Evolutionary conservation across 2,329 filamentous ascomycete species (phyloP), one percentile per base, ranked within the genome.

Genomic region (Dothistroma septosporum): DNA sequence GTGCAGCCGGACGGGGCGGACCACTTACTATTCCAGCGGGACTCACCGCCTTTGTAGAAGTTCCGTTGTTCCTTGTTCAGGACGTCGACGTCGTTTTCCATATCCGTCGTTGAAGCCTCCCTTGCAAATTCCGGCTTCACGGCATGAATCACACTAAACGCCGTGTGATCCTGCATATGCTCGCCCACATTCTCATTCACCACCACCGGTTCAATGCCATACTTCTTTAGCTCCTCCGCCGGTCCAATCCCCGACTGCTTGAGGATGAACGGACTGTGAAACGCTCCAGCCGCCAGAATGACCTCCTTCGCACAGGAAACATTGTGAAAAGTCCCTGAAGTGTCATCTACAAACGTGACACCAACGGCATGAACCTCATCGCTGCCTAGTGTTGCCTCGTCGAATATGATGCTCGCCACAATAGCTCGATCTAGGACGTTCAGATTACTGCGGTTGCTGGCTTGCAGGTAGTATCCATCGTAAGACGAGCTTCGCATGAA

Each of bases 161-260:
- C 69, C 41, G 66, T 75, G 50, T 86, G 85, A 68, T 89, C 86
- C 60, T 85, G 77, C 4, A 89, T 77, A 73, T 88, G 85, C 61
- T 82, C 81, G 7, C 87, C 87, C 2, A 89, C 85, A 48, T 86
- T 83, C 1, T 82, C 81, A 0, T 84, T 82, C 60, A 87, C 79
- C 10, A 80, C 77, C n/a, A 86, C 65, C 0, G 83, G 73, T 1
- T 78, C 68, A 63, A 88, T 87, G 22, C 76, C 73, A 67, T 83
- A 79, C 59, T 77, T 75, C n/a, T 77, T 62, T 2, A 89, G 78
- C 64, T 85, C 80, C 0, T 75, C 70, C 9, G 73, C 68, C 0
- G 85, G 84, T 0, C 86, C 86, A 41, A 89, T 80, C 19, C 87
- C 87, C 48, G 79, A 83, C 2, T 87, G 80, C 75, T 86, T 84